Evolutionary conservation across 768 basidiomycete genomes (phyloP).

Genomic region (Kwoniella sp.): DNA sequence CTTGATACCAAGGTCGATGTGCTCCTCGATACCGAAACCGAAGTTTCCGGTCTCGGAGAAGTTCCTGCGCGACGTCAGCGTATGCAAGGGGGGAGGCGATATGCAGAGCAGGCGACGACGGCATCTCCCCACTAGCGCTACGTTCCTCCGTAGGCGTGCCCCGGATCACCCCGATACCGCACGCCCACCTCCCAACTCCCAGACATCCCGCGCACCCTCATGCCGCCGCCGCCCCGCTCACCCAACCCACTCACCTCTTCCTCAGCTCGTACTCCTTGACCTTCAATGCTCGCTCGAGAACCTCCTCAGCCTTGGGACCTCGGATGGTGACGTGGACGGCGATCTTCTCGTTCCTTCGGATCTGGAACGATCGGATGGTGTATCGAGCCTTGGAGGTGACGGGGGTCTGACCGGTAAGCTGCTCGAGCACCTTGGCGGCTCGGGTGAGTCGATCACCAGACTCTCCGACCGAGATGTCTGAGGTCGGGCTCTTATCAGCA

Average conservation of each 20-base stretch:
- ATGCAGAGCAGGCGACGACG: too few species aligned
- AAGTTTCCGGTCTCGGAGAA: constrained; percentile 99
- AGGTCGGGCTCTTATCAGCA: background rate
- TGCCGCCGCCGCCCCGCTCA: too few species aligned
- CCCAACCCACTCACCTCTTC: constrained; percentile 55
- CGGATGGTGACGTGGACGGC: constrained; percentile 98
- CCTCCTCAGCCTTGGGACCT: constrained; percentile 98
- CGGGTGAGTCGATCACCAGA: constrained; percentile 98
- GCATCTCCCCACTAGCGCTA: too few species aligned
- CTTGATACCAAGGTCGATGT: constrained; percentile 97
- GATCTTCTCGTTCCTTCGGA: constrained; percentile 99
- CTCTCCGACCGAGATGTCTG: constrained; percentile 99
- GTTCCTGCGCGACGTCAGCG: constrained; percentile 58
- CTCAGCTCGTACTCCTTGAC: constrained; percentile 99
- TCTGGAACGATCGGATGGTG: constrained; percentile 98
- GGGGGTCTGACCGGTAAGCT: constrained; percentile 97
- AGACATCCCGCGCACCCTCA: too few species aligned
- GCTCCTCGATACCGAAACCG: constrained; percentile 92
- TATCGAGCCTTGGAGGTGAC: constrained; percentile 99
- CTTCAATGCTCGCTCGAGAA: constrained; percentile 96
- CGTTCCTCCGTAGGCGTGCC: background rate
- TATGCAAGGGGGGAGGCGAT: too few species aligned
- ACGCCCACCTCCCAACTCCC: background rate
- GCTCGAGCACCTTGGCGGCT: constrained; percentile 98
- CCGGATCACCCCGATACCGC: background rate